Evolutionary conservation across 2,329 filamentous ascomycete genomes (phyloP).

Genomic region (Fusarium circinatum): DNA sequence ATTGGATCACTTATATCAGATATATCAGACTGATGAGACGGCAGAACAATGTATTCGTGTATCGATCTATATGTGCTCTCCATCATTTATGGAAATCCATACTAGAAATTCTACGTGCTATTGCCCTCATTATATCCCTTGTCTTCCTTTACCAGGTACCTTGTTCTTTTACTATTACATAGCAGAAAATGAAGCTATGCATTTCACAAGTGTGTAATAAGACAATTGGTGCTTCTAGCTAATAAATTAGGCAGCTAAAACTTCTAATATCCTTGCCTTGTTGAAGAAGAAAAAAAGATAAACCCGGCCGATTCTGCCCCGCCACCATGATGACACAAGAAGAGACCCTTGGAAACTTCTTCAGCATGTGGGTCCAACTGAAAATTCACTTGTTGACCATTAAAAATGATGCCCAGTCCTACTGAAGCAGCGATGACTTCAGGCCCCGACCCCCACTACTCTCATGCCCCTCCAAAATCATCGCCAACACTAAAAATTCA

Average conservation of each 20-base stretch:
- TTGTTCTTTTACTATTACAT: too few relatives aligned
- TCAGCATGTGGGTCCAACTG: constrained; percentile 39
- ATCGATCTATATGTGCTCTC: neutral
- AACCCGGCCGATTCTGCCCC: constrained; percentile 24
- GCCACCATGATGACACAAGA: constrained; percentile 37
- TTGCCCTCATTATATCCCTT: neutral
- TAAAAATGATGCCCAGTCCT: constrained; percentile 32
- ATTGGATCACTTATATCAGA: neutral
- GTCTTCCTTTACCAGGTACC: neutral
- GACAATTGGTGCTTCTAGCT: neutral
- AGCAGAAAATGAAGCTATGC: neutral
- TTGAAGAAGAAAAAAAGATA: constrained; percentile 13
- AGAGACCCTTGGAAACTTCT: constrained; percentile 39
- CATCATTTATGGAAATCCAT: neutral
- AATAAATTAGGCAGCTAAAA: neutral
- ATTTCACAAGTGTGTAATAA: neutral
- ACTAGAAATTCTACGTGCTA: neutral
- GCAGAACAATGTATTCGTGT: neutral
- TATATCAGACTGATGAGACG: too few relatives aligned
- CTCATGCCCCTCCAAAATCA: constrained; percentile 44
- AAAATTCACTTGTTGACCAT: constrained; percentile 37
- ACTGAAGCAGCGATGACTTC: constrained; percentile 46
- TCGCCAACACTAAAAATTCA: constrained; percentile 35
- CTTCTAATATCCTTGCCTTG: neutral
- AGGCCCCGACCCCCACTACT: constrained; percentile 41